Conservation (phyloP, 352 stramenopile species). For the Globisporangium heterothallicum region DNA sequence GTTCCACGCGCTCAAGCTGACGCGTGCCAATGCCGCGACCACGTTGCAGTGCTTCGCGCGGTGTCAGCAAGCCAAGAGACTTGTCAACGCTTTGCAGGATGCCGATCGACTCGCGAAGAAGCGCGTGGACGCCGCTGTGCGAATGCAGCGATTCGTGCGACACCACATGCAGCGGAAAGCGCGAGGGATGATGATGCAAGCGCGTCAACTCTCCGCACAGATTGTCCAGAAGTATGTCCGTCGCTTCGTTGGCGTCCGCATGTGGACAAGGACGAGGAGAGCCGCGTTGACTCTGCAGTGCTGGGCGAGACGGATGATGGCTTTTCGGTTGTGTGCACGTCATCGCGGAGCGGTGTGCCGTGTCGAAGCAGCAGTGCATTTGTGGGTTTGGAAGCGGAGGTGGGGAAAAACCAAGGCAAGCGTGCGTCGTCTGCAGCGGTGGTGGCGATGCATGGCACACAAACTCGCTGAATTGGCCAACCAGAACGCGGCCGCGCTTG, state of each 20-base stretch:
- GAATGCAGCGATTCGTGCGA: constrained; percentile 37
- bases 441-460: constrained; percentile 28
- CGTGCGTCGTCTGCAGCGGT: constrained; percentile 29
- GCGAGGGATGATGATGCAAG: constrained; percentile 23
- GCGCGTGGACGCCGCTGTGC: constrained; percentile 10
- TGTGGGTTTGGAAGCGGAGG: constrained; percentile 18
- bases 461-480: neutral
- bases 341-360: constrained; percentile 8
- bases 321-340: neutral
- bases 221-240: constrained; percentile 50
- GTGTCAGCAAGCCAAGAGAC: constrained; percentile 6
- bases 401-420: constrained; percentile 12
- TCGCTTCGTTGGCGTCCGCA: constrained; percentile 14
- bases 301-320: constrained; percentile 25
- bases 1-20: constrained; percentile 51
- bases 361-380: constrained; percentile 14
- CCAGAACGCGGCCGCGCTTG: neutral
- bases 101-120: constrained; percentile 8
- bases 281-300: constrained; percentile 29
- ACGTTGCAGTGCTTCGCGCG: constrained; percentile 41
- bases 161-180: constrained; percentile 36
- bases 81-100: constrained; percentile 16
- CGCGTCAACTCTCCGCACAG: constrained; percentile 30
- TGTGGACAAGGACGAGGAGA: constrained; percentile 11
- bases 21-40: constrained; percentile 28